These are phyloP conservation scores for Paxillus rubicundulus DNA, from an alignment of 768 basidiomycete species.

Conservation along the genomic window DNA sequence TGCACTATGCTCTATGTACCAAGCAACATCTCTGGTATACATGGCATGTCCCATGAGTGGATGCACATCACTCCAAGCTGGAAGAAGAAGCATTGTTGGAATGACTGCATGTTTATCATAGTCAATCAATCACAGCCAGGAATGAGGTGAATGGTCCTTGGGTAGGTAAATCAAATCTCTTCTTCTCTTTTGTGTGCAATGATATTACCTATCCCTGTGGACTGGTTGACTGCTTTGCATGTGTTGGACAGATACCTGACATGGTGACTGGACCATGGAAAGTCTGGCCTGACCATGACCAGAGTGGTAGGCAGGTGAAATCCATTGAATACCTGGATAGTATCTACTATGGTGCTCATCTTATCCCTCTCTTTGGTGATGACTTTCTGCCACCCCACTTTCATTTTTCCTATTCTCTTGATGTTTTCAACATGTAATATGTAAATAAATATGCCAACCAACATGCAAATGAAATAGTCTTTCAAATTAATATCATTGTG, in stretches of 20 bases:
- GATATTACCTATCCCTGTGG: constrained; percentile 24
- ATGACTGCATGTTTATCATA: constrained; percentile 22
- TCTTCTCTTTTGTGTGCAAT: constrained; percentile 26
- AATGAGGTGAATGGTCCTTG: constrained; percentile 22
- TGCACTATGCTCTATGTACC: constrained; percentile 25
- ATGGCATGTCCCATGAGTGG: constrained; percentile 8
- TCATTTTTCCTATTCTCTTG: constrained; percentile 19
- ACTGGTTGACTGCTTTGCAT: constrained; percentile 30
- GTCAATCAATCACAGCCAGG: constrained; percentile 19
- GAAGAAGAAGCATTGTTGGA: constrained; percentile 1
- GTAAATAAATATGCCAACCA: constrained; percentile 34
- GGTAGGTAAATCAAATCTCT: constrained; percentile 19
- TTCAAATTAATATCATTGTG: background rate
- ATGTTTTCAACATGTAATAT: constrained; percentile 26
- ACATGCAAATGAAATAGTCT: constrained; percentile 23
- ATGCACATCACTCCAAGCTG: constrained; percentile 17
- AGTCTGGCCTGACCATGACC: background rate
- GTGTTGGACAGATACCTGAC: constrained; percentile 20
- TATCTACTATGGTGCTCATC: constrained; percentile 32
- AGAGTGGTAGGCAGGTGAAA: constrained; percentile 1
- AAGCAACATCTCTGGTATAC: constrained; percentile 17
- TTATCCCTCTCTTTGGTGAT: constrained; percentile 27
- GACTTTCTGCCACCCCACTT: constrained; percentile 17
- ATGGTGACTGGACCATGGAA: constrained; percentile 12
- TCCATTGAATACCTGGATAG: constrained; percentile 31